Evolutionary conservation across 2,329 filamentous ascomycete genomes (phyloP), one percentile per base, ranked within the genome.

Genomic region (Penicillium sp.): DNA sequence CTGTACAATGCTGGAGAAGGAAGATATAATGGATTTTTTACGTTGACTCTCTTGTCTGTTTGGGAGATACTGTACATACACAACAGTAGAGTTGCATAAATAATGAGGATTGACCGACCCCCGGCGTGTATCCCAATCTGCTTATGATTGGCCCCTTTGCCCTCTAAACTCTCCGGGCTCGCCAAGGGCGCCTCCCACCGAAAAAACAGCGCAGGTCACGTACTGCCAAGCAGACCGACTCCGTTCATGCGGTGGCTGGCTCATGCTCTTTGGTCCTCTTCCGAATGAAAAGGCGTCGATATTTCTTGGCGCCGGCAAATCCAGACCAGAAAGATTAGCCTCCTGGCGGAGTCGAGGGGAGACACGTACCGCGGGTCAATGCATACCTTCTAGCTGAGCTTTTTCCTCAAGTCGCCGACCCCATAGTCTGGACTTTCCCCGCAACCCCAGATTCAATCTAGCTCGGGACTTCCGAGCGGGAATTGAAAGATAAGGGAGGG

Each of bases 281-380:
- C 10, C 30, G 46, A 49, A 14, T 11, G 40, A 33, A 30, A 28
- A 48, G 51, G 46, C 53, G 14, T 19, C 26, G 8, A 51, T 19
- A 14, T 25, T 28, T 49, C 52, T 60, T 64, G 61, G 63, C 61
- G 52, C 26, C 58, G 61, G 63, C 63, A 63, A 45, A 55, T 59
- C 45, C 42, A 43, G 33, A 25, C 30, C 40, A 8, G 16, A 26
- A 7, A 10, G 26, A 22, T 22, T 25, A 33, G 38, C 16, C 16
- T 42, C 10, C 30, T 11, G 11, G 30, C 30, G 10, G 8, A 33
- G 38, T 1, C n/a, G 19, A 7, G 38, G 16, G 16, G 14, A 42
- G 7, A 42, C 38, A 19, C 8, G 38, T 42, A 19, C 38, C 38
- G 38, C 38, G 38, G 38, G 38, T 42, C 38, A 42, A 30, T n/a